Base-by-base conservation (phyloP, 164 flowering plant species). In the Vitis cinerea region DNA sequence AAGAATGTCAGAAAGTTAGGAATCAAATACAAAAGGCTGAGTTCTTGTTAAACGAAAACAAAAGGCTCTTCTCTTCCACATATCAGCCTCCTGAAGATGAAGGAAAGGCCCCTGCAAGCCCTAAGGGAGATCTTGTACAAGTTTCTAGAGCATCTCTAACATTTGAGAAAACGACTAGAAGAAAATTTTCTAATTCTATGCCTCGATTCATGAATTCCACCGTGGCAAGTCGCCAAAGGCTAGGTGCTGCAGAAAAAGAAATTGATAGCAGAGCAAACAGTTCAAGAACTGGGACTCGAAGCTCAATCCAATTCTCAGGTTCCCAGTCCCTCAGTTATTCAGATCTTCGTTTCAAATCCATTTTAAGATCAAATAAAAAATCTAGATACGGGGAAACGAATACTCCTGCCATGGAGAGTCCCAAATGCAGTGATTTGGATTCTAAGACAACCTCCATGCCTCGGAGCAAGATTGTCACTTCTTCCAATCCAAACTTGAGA, bases 191-290 rank as follows among this genome's bases (percentile, higher is more conserved):
- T 10, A 66, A 47, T 56, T 81, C 88, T 23, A n/a, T 84, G 65
- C 94, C 97, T 70, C 87, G 88, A 17, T 91, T 91, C 82, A 91
- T 91, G 97, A 77, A 78, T 23, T 82, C 97, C 17, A 91, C 97
- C 4, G 85, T 59, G 2, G 90, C 90, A 13, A 88, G 94, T 74
- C 86, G 93, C n/a, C 87, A 80, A 17, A 85, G 91, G 77, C 77
- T 79, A 61, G 75, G 66, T 66, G 60, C 77, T 69, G 76, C 79
- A 53, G 90, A 87, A 47, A 81, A 59, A 55, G 86, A 83, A 62
- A 78, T 66, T 55, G 72, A 61, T 64, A 66, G 74, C 50, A 84
- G 76, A 44, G 64, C 72, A 3, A 85, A 70, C 79, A 75, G 71
- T 48, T 57, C 75, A 69, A 81, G 75, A 70, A 76, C 84, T 10